Conservation (phyloP, 1,284 basidiomycete species). For the Violaceomyces palustris region DNA sequence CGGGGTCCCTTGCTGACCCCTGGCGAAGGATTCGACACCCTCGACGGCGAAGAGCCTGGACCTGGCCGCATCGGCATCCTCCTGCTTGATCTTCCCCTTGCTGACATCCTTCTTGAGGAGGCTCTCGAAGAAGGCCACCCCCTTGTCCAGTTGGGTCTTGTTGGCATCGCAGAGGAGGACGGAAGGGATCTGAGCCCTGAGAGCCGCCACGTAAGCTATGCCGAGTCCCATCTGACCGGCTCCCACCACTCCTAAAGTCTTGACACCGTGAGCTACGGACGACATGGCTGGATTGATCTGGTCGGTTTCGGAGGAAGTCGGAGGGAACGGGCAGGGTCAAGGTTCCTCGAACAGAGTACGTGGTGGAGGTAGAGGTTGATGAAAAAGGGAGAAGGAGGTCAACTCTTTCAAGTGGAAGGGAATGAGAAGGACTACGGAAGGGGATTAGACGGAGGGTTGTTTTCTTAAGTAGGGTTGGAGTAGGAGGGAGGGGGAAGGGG, state of each 20-base stretch:
- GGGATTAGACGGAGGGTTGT: too few relatives aligned
- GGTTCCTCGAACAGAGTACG: too few relatives aligned
- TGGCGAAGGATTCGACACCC: conserved; percentile 23
- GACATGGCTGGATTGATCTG: too few relatives aligned
- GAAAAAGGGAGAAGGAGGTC: too few relatives aligned
- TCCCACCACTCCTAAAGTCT: conserved; percentile 39
- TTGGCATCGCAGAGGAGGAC: conserved; percentile 33
- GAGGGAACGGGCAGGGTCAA: too few relatives aligned
- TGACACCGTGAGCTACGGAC: conserved; percentile 31
- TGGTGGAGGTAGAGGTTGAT: too few relatives aligned
- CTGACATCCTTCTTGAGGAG: conserved; percentile 80
- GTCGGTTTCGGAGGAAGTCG: too few relatives aligned
- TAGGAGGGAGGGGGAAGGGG: too few relatives aligned
- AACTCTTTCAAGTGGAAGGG: too few relatives aligned
- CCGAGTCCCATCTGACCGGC: conserved; percentile 57
- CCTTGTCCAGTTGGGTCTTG: conserved; percentile 64
- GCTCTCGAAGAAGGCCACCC: conserved; percentile 64
- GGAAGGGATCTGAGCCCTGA: conserved; percentile 20
- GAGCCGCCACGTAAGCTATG: conserved; percentile 76
- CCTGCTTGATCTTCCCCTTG: conserved; percentile 70
- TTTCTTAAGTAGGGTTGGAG: too few relatives aligned
- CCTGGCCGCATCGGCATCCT: conserved; percentile 69
- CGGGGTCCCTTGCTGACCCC: conserved; percentile 61
- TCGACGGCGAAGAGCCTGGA: conserved; percentile 21
- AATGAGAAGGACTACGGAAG: too few relatives aligned